Evolutionary conservation across 2,329 filamentous ascomycete genomes (phyloP).

Genomic region (Aspergillus sp.): DNA sequence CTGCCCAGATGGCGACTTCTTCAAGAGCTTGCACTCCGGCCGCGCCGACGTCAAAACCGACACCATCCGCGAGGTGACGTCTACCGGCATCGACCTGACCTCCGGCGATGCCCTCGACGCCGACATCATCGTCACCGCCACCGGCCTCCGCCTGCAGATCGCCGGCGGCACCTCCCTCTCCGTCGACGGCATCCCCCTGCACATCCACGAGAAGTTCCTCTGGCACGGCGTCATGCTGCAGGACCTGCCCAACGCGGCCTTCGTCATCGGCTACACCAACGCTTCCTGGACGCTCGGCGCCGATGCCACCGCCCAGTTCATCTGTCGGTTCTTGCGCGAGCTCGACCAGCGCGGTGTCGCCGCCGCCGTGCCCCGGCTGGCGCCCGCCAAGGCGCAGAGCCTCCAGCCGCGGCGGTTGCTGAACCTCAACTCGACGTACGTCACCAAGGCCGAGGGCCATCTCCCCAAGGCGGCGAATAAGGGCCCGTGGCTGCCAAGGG

Average conservation of each 20-base stretch:
- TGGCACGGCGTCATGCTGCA: constrained; percentile 47
- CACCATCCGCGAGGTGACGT: constrained; percentile 52
- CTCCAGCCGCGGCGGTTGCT: constrained; percentile 32
- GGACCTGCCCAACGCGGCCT: constrained; percentile 43
- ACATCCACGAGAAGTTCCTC: constrained; percentile 36
- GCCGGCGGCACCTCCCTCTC: constrained; percentile 35
- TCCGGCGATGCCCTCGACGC: constrained; percentile 42
- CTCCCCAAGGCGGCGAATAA: constrained; percentile 40
- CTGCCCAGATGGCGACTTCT: constrained; percentile 62
- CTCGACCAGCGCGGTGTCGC: constrained; percentile 27
- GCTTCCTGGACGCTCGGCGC: constrained; percentile 47
- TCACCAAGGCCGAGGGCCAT: constrained; percentile 31
- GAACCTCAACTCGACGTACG: constrained; percentile 42
- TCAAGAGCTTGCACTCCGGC: constrained; percentile 50
- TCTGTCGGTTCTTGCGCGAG: constrained; percentile 35
- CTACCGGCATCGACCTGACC: constrained; percentile 49
- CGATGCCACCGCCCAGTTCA: constrained; percentile 42
- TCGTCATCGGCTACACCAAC: constrained; percentile 45
- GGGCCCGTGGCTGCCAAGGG: constrained; percentile 40
- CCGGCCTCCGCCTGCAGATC: constrained; percentile 42
- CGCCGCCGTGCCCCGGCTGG: constrained; percentile 29
- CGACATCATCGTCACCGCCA: constrained; percentile 47
- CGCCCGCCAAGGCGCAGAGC: constrained; percentile 9
- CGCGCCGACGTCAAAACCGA: constrained; percentile 56
- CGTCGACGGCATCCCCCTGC: constrained; percentile 38